Evolutionary conservation across 805 yeast species (phyloP), one percentile per base, ranked within the genome.

Genomic region (Cyberlindnera petersonii): DNA sequence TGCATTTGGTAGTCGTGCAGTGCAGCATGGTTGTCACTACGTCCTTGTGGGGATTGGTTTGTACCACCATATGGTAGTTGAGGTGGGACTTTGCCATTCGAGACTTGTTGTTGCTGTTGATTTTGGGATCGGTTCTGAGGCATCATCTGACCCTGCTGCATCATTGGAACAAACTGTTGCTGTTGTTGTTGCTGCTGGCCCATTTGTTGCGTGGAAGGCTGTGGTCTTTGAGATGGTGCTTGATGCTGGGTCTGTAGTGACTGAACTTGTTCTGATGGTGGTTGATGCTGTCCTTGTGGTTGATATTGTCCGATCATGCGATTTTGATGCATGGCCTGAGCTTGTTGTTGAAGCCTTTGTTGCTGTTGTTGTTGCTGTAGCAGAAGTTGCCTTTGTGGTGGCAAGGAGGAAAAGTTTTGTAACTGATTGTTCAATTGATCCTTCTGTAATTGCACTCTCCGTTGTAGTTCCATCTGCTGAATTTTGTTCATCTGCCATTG

Each of bases 1-100:
- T 85, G 91, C 69, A 77, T 79, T 58, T 86, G 94, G 59, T 86
- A 86, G 52, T 86, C 94, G 49, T 82, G 85, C 30, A 86, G 63
- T 2, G 88, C 88, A 46, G 71, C 72, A 41, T 42, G 30, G 35
- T 47, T 49, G 31, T 51, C 58, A 16, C 47, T 48, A 33, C 55
- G 40, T 11, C 46, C 26, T 22, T 36, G 37, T 7, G 50, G 45
- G n/a, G 8, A 16, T 15, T 33, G 35, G 15, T 34, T 35, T 2
- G 43, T 34, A 2, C 39, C 34, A 14, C 39, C 40, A 19, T 40
- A 40, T 20, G 44, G 44, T 4, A 40, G 13, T 13, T 40, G 44
- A 15, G 43, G 35, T 18, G 26, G 28, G 8, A 17, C 18, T 26
- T 26, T 26, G 9, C 28, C 28, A 26, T n/a, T 14, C 15, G 20